Base-by-base conservation (phyloP, 2,329 filamentous ascomycete species). In the Trichoderma gracile region DNA sequence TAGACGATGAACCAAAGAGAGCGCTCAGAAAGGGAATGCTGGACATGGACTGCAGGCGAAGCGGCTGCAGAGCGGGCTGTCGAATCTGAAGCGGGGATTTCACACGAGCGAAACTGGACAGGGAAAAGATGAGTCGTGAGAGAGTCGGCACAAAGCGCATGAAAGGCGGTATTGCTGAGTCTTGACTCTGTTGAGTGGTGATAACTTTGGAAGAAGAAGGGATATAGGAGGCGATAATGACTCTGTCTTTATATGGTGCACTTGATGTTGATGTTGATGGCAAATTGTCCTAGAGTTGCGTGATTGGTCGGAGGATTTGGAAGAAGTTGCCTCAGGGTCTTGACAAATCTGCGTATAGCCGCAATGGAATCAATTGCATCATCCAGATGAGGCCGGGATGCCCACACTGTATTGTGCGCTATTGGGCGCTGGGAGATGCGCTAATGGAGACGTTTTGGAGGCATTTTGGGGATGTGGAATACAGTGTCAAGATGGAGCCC, bases 11-110 rank as follows among this genome's bases (percentile, higher is more conserved):
- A 65, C 84, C 83, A 72, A 97, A 96, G 2, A 97, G 79, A 63
- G 89, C 86, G 70, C 90, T 83, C 43, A 97, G 73, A 70, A 97
- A 91, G 1, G 93, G 90, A 72, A 96, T 89, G 1, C 84, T 84
- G 60, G 91, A 88, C 86, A 94, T 92, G 71, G 90, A 89, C 65
- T 73, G 76, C 58, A 74, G 70, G 66, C 68, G 74, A 60, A 68
- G 67, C 58, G 68, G 73, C 66, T 69, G 74, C 27, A 70, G 68
- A 45, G 68, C 54, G 38, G 65, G 65, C 30, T 65, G 45, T 45
- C 53, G 63, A 27, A 21, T 47, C 40, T 21, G 66, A 33, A 67
- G 74, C 63, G 73, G 70, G 66, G 74, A 70, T 70, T 73, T 73
- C 61, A 73, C 70, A 62, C 78, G 77, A 53, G 78, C 77, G 70